Percentiles rank a stretch among this genome's conserved stretches.
These are phyloP conservation scores for Monosporozyma servazzii DNA, from an alignment of 805 yeast genomes.

Conservation along the genomic window DNA sequence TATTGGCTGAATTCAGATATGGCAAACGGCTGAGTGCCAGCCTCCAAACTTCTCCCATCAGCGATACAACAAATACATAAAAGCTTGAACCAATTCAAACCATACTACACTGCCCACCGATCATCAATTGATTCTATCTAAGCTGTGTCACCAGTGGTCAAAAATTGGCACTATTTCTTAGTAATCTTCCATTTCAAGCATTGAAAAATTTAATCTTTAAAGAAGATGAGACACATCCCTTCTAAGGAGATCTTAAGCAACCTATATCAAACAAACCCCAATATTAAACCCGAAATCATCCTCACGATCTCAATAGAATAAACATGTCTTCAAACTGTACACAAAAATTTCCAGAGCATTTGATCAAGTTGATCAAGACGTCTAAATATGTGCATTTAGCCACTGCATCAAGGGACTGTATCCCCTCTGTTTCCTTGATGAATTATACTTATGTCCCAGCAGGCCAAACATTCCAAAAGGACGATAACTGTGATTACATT, in stretches of 20 bases:
- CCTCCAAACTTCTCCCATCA: too few species aligned
- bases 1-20: too few species aligned
- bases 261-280: background rate
- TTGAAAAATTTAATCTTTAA: too few species aligned
- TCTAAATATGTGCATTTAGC: conserved; percentile 77
- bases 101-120: too few species aligned
- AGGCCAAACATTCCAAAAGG: conserved; percentile 28
- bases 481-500: conserved; percentile 39
- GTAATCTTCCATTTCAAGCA: background rate
- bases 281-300: too few species aligned
- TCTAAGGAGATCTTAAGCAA: background rate
- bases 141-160: too few species aligned
- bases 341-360: conserved; percentile 31
- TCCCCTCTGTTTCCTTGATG: conserved; percentile 88
- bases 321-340: conserved; percentile 13
- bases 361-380: conserved; percentile 41
- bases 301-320: too few species aligned
- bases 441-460: conserved; percentile 64
- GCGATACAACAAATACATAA: too few species aligned
- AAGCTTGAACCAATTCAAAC: too few species aligned
- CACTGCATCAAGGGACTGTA: conserved; percentile 53
- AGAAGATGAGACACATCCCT: background rate
- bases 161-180: background rate
- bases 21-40: too few species aligned
- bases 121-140: too few species aligned